Evolutionary conservation across 2,329 filamentous ascomycete genomes (phyloP).

Genomic region (Fusarium drepaniforme): DNA sequence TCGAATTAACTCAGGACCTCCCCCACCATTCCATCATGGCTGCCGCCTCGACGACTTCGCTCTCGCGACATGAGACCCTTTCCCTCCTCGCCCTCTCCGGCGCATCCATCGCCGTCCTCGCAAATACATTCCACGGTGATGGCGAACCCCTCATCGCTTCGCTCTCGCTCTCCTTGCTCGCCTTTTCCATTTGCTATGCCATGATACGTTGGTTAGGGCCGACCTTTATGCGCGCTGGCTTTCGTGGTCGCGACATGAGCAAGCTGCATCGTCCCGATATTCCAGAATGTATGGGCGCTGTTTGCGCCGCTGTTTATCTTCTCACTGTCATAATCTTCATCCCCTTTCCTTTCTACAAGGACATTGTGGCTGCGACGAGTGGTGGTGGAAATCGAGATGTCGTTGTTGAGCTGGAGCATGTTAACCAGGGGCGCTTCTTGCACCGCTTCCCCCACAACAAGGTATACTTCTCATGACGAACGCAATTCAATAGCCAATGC

Average conservation of each 20-base stretch:
- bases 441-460: slow-evolving; percentile 96
- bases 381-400: slow-evolving; percentile 93
- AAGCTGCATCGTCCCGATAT: slow-evolving; percentile 79
- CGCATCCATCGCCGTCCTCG: slow-evolving; percentile 78
- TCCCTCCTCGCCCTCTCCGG: slow-evolving; percentile 72
- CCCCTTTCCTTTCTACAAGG: slow-evolving; percentile 97
- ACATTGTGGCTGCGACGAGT: slow-evolving; percentile 94
- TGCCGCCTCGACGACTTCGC: slow-evolving; percentile 49
- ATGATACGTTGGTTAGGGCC: slow-evolving; percentile 95
- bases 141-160: slow-evolving; percentile 92
- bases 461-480: slow-evolving; percentile 59
- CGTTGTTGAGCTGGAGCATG: slow-evolving; percentile 77
- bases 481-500: neutral
- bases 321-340: slow-evolving; percentile 92
- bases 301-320: slow-evolving; percentile 93
- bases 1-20: slow-evolving; percentile 7
- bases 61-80: slow-evolving; percentile 66
- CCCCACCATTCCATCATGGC: slow-evolving; percentile 40
- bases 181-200: slow-evolving; percentile 84
- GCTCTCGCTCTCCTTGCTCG: slow-evolving; percentile 85
- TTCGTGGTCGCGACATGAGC: slow-evolving; percentile 90
- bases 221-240: slow-evolving; percentile 87
- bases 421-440: slow-evolving; percentile 86
- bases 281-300: slow-evolving; percentile 95
- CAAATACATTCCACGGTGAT: slow-evolving; percentile 85